Conservation (phyloP, 768 basidiomycete genomes). For the Lactifluus pinguis region DNA sequence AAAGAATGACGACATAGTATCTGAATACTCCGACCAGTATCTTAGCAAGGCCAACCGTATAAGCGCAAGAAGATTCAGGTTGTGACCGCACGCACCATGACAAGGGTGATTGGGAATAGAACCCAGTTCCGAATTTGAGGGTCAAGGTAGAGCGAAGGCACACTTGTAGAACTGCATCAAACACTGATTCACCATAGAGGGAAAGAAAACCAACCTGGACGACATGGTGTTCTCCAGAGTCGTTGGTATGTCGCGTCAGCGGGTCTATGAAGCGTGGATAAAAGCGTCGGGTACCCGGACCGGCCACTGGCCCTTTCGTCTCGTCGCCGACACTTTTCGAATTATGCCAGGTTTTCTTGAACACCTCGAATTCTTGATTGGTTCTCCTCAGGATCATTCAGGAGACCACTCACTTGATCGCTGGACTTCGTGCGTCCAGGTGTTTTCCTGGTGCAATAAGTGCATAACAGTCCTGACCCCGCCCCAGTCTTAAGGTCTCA, state of each 20-base stretch:
- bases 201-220: constrained; percentile 6
- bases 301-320: no score
- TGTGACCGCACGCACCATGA: constrained; percentile 59
- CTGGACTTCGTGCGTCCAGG: constrained; percentile 15
- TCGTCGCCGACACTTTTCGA: neutral
- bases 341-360: constrained; percentile 12
- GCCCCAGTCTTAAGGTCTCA: constrained; percentile 2
- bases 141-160: constrained; percentile 65
- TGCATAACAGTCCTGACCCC: neutral
- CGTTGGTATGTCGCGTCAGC: neutral
- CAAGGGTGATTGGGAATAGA: constrained; percentile 90
- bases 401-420: constrained; percentile 11
- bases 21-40: constrained; percentile 87
- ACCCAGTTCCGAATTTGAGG: constrained; percentile 95
- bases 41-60: constrained; percentile 30
- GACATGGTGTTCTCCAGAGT: constrained; percentile 2
- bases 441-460: neutral
- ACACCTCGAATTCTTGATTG: constrained; percentile 13
- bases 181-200: constrained; percentile 19
- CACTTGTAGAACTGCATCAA: constrained; percentile 20
- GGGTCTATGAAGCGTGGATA: no score
- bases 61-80: neutral
- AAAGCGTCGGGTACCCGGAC: neutral
- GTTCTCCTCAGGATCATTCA: constrained; percentile 9
- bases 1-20: constrained; percentile 83